Base-by-base conservation (phyloP, 805 yeast genomes). In the Saccharomycopsis malanga region DNA sequence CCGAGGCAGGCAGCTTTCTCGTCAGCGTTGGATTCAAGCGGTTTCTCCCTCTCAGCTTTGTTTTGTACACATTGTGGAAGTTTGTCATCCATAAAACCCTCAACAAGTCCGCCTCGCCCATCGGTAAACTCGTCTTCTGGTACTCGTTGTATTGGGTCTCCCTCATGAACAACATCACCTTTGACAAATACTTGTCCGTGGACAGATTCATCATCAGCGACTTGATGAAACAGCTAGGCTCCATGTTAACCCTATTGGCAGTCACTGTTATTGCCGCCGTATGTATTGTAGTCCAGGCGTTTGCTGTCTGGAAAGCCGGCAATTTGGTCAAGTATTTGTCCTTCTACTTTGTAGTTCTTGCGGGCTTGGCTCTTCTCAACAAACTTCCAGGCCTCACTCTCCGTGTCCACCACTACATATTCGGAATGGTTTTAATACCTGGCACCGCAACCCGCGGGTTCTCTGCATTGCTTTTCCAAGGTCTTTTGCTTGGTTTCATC, bases 121-220 rank as follows among this genome's bases (percentile, higher is more conserved):
- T 69, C n/a, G 57, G 63, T 3, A 71, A 67, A 45, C 37, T 61
- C 1, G 17, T 61, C 0, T 23, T 66, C 21, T 89, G 95, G 93
- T 84, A 83, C 53, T 83, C 89, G 0, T 68, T 82, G 2, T 83
- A 83, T 58, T 87, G 95, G 94, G 57, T 85, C 2, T 96, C 96
- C 1, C 71, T 85, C 29, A 70, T 88, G 57, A 88, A 89, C 61
- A 89, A 87, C 63, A 73, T 86, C 56, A 87, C 95, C 0, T 87
- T 91, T 65, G 98, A 88, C 59, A 68, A 89, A 51, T 50, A 46
- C 27, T 64, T 91, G 9, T 96, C 97, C 0, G 81, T 89, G 9
- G 98, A 91, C 60, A 69, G 98, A 46, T 68, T 91, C 37, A 85
- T 91, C 0, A 56, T 77, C 2, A 65, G 68, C 9, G 98, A 91